These are phyloP conservation scores for Aspergillus hancockii DNA, from an alignment of 495 filamentous ascomycete species.

Conservation along the genomic window DNA sequence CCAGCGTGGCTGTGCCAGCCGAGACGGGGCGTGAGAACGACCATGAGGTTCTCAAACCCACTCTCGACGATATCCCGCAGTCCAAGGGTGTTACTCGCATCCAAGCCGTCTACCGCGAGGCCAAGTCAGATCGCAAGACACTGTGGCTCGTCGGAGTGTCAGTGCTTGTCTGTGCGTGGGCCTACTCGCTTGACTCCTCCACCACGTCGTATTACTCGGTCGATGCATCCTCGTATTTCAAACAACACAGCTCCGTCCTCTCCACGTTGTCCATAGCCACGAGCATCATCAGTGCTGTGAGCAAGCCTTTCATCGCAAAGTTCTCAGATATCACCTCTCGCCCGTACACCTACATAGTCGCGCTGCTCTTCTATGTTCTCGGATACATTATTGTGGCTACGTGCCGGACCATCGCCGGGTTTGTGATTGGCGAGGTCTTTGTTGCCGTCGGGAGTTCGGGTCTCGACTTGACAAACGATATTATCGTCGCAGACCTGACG, in stretches of 20 bases:
- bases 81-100: constrained; percentile 18
- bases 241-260: neutral
- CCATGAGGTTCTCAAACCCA: neutral
- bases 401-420: constrained; percentile 36
- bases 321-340: constrained; percentile 62
- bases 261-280: constrained; percentile 14
- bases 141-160: constrained; percentile 14
- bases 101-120: constrained; percentile 17
- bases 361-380: constrained; percentile 28
- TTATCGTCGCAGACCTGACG: constrained; percentile 63
- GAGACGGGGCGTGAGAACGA: neutral
- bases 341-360: constrained; percentile 46
- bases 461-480: constrained; percentile 47
- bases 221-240: neutral
- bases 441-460: constrained; percentile 53
- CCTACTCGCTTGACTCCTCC: constrained; percentile 12
- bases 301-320: constrained; percentile 63
- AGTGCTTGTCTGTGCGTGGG: constrained; percentile 15
- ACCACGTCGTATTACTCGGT: neutral
- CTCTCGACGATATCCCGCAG: neutral
- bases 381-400: constrained; percentile 43
- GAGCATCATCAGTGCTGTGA: constrained; percentile 56
- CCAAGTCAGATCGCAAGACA: constrained; percentile 9
- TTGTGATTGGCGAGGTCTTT: constrained; percentile 44
- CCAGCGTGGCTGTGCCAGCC: no score